Percentiles rank a stretch among this genome's conserved stretches.
phyloP scores from a whole-genome alignment of 2,329 filamentous ascomycete genomes.

The Endocalyx cinctus region DNA sequence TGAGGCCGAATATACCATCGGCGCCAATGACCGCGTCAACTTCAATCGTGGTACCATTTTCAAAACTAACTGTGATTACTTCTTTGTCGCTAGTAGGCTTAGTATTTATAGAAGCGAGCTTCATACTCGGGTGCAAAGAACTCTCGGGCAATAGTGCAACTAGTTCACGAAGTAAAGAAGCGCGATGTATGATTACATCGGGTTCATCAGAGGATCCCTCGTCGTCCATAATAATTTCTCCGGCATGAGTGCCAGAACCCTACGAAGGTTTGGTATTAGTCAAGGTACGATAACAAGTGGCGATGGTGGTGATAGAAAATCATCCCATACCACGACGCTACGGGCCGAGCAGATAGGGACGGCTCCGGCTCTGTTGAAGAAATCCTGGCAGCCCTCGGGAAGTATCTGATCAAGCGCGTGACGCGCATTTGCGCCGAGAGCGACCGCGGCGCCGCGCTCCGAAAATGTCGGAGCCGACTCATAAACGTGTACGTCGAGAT shows the following conservation, averaged over 20 bases:
- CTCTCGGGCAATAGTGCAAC: conserved; percentile 2
- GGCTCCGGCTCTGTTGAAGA: conserved; percentile 3
- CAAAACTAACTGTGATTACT: background rate
- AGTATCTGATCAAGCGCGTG: conserved; percentile 1
- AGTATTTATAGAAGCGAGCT: conserved; percentile 2
- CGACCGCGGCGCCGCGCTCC: conserved; percentile 4
- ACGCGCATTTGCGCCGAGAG: background rate
- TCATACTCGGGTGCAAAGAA: conserved; percentile 2
- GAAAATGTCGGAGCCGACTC: conserved; percentile 8
- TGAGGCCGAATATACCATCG: conserved; percentile 1
- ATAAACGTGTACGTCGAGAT: conserved; percentile 3
- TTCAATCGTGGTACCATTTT: background rate
- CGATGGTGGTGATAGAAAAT: too few species aligned
- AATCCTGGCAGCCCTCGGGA: background rate
- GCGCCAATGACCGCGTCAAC: conserved; percentile 3
- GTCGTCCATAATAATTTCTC: conserved; percentile 1
- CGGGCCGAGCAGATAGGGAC: conserved; percentile 4
- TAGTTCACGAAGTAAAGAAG: conserved; percentile 5
- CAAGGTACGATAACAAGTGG: background rate
- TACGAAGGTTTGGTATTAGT: too few species aligned
- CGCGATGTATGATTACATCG: conserved; percentile 1
- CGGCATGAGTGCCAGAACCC: conserved; percentile 6
- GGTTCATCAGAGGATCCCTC: background rate
- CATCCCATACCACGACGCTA: conserved; percentile 2
- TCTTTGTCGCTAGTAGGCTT: too few species aligned